Evolutionary conservation across 371 early-diverging fungal species (phyloP).

Genomic region (Synchytrium microbalum): DNA sequence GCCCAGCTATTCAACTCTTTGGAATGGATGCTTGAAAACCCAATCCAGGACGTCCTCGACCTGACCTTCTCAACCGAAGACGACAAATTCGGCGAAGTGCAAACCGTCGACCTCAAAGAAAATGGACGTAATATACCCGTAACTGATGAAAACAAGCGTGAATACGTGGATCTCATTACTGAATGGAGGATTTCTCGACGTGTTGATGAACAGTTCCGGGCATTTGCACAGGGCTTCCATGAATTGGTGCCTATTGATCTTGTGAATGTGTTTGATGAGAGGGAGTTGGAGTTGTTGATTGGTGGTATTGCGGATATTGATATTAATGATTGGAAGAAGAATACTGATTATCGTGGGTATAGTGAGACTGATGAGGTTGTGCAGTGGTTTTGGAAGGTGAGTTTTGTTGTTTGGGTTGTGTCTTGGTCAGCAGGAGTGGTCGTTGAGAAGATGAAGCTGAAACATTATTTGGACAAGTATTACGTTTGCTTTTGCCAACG

Average conservation of each 20-base stretch:
- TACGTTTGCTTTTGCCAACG: neutral
- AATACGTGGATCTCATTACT: conserved; percentile 83
- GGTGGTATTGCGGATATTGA: conserved; percentile 98
- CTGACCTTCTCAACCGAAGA: conserved; percentile 88
- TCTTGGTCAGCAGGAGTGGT: too few species aligned
- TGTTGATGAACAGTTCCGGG: conserved; percentile 90
- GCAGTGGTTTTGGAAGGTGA: conserved; percentile 95
- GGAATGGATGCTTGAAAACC: conserved; percentile 92
- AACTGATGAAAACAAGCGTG: conserved; percentile 93
- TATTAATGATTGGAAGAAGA: conserved; percentile 98
- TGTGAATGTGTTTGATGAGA: conserved; percentile 93
- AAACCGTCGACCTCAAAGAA: conserved; percentile 84
- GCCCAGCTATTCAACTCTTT: conserved; percentile 85
- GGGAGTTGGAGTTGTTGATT: conserved; percentile 95
- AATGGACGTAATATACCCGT: conserved; percentile 88
- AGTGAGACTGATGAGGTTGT: conserved; percentile 92
- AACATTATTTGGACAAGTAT: too few species aligned
- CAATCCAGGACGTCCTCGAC: conserved; percentile 79
- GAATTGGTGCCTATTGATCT: conserved; percentile 91
- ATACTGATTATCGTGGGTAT: conserved; percentile 96
- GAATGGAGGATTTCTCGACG: conserved; percentile 79
- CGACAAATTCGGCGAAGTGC: conserved; percentile 86
- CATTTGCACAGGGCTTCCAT: conserved; percentile 91
- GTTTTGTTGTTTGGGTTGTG: conserved; percentile 6
- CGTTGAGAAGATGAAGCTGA: too few species aligned